A percentile compares a stretch with the other conserved stretches of the same genome.
Evolutionary conservation across 2,329 filamentous ascomycete genomes (phyloP).

Genomic region (Ceratocystis cubensis): DNA sequence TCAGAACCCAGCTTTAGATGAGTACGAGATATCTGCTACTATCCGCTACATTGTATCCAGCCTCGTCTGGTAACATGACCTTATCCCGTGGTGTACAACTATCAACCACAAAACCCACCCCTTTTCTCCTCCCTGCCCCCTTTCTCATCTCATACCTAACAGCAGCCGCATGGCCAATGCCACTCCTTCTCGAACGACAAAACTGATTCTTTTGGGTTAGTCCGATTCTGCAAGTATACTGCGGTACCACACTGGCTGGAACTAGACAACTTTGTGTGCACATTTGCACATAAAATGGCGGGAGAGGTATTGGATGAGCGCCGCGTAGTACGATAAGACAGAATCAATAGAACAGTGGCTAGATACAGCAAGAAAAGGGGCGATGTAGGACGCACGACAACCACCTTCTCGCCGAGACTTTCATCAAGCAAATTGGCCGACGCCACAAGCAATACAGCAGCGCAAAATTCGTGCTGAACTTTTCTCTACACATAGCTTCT

Average conservation of each 20-base stretch:
- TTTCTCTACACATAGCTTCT: neutral
- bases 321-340: neutral
- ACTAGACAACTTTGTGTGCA: slow-evolving; percentile 3
- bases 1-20: neutral
- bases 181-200: slow-evolving; percentile 5
- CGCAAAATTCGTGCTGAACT: neutral
- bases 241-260: neutral
- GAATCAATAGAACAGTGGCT: neutral
- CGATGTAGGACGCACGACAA: neutral
- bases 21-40: neutral
- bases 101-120: neutral
- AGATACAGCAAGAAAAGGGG: neutral
- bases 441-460: neutral
- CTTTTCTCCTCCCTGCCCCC: neutral
- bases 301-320: neutral
- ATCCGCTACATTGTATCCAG: neutral
- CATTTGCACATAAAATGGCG: neutral
- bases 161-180: neutral
- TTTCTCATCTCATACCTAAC: neutral
- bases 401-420: neutral
- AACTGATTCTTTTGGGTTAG: neutral
- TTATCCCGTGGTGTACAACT: neutral
- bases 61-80: neutral
- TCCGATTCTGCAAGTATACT: neutral
- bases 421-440: neutral